Evolutionary conservation across 169 alveolate species (phyloP).

Genomic region (Theileria orientalis): DNA sequence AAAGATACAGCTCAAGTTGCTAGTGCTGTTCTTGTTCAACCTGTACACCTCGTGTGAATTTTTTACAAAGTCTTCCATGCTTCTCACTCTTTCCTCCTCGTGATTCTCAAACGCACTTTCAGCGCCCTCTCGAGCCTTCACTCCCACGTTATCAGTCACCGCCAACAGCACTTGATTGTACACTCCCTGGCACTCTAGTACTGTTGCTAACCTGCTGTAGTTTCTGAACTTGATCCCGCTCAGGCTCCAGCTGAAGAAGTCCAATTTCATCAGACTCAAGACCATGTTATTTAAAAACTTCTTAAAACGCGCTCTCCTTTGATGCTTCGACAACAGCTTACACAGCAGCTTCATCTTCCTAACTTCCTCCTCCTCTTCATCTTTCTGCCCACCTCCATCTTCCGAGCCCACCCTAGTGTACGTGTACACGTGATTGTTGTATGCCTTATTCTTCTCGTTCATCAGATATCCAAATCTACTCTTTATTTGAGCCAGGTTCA

Average conservation of each 20-base stretch:
- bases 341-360: not conserved
- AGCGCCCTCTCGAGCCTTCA: not conserved
- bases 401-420: not conserved
- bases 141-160: not conserved
- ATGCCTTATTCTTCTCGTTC: not conserved
- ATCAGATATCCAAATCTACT: not conserved
- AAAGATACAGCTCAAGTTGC: not conserved
- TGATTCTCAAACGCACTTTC: not conserved
- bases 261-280: not conserved
- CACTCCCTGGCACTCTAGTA: not conserved
- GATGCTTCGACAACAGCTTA: not conserved
- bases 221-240: not conserved
- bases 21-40: not conserved
- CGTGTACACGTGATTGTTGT: not conserved
- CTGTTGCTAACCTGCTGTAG: not conserved
- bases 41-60: not conserved
- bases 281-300: not conserved
- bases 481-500: not conserved
- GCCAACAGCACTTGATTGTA: not conserved
- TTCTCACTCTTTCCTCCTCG: not conserved
- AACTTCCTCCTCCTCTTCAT: not conserved
- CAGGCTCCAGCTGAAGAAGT: not conserved
- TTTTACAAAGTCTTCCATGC: constrained; percentile 1
- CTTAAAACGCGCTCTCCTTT: not conserved
- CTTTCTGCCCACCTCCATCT: not conserved